phyloP scores from a whole-genome alignment of 2,329 filamentous ascomycete species.

The Bimuria novae-zelandiae region DNA sequence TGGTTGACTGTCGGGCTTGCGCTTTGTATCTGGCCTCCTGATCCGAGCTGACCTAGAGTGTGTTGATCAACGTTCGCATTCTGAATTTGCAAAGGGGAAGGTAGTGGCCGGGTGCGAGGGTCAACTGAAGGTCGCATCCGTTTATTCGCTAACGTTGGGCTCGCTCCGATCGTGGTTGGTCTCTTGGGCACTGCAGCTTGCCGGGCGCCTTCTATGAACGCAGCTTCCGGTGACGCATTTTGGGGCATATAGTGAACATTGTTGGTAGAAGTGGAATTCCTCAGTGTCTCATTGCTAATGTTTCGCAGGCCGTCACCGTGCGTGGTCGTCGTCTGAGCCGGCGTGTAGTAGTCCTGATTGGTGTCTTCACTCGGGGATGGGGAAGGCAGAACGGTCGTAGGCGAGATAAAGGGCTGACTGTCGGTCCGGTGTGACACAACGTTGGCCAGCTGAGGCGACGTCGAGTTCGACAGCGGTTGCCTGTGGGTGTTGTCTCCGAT shows the following conservation, averaged over 20 bases:
- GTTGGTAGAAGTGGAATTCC: background rate
- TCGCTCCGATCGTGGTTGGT: background rate
- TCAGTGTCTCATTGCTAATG: background rate
- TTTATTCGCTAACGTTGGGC: slow-evolving; percentile 1
- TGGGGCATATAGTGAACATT: background rate
- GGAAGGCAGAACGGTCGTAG: slow-evolving; percentile 58
- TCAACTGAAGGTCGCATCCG: background rate
- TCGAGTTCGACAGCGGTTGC: slow-evolving; percentile 37
- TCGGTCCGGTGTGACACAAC: slow-evolving; percentile 14
- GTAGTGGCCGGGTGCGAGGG: background rate
- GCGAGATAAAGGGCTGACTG: slow-evolving; percentile 3
- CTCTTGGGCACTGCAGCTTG: slow-evolving; percentile 5
- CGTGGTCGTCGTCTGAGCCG: background rate
- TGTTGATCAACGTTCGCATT: background rate
- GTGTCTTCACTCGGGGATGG: slow-evolving; percentile 65
- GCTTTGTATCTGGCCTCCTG: slow-evolving; percentile 8
- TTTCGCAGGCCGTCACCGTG: background rate
- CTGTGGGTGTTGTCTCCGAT: background rate
- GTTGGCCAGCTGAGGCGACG: slow-evolving; percentile 42
- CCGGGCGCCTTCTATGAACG: slow-evolving; percentile 4
- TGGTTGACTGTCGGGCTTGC: slow-evolving; percentile 8
- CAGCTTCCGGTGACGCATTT: background rate
- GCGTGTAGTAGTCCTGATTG: background rate
- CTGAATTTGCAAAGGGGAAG: background rate
- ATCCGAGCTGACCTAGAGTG: background rate